phyloP scores from a whole-genome alignment of 2,329 filamentous ascomycete species.

The Epichloe scottii region DNA sequence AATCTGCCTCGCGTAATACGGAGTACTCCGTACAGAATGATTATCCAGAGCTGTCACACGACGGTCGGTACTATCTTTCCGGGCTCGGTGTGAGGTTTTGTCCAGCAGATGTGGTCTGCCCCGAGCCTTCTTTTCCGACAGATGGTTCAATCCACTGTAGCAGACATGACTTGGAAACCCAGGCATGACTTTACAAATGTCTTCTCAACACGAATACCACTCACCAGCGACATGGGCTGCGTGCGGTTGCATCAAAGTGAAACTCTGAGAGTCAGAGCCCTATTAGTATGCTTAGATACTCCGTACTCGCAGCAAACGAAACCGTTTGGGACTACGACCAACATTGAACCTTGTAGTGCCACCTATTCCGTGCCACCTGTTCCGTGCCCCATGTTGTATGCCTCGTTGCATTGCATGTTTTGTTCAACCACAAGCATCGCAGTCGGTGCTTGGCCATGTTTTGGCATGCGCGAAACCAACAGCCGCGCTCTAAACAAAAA shows the following conservation, averaged over 20 bases:
- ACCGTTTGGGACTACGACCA: too few species aligned
- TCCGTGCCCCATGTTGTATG: background rate
- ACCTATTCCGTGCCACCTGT: background rate
- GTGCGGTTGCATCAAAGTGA: background rate
- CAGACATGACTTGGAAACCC: too few species aligned
- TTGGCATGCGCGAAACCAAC: background rate
- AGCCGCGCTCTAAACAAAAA: background rate
- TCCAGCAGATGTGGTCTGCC: too few species aligned
- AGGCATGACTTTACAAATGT: too few species aligned
- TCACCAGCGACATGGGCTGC: too few species aligned
- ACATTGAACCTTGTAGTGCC: background rate
- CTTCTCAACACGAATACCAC: background rate
- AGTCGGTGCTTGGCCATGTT: background rate
- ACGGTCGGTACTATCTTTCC: too few species aligned
- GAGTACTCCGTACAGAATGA: too few species aligned
- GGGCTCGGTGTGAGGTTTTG: too few species aligned
- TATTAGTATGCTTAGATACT: background rate
- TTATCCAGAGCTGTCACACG: too few species aligned
- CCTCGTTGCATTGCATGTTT: background rate
- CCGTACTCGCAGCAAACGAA: too few species aligned
- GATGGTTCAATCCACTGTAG: background rate
- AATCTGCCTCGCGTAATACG: too few species aligned
- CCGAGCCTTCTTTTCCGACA: too few species aligned
- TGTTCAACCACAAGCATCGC: background rate
- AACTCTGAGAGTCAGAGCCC: background rate